Base-by-base conservation (phyloP, 106 monocot genomes). In the Allium fistulosum region DNA sequence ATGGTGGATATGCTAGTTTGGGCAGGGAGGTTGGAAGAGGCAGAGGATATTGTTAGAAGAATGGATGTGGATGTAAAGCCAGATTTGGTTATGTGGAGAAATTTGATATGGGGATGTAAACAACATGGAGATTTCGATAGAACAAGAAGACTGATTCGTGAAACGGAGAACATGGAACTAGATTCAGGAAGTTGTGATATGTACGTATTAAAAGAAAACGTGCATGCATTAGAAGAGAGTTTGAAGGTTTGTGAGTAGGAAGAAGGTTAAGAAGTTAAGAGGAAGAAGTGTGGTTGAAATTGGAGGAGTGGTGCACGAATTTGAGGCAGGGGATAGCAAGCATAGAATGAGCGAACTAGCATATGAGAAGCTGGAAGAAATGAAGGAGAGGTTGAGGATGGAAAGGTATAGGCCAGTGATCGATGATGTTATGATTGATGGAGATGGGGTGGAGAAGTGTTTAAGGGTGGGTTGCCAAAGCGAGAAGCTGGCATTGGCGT, bases 401-500 rank as follows among this genome's bases (percentile, higher is more conserved):
- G 75, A 80, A 69, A 82, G 80, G 9, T 67, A 80, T 59, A 46
- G 13, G 13, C 70, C 80, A 1, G 62, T 45, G 26, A 17, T 68
- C 4, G 64, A 74, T 46, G 83, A 87, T 61, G 77, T 87, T 0
- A 22, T 87, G 74, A 76, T 87, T 17, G 79, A 87, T 26, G 62
- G 77, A 60, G 85, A 79, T 52, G 87, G 75, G 45, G 69, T 77
- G 57, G 80, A 75, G 68, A 83, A 73, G 59, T 80, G 61, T 10
- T 61, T 9, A 1, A 78, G 83, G 26, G 71, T 83, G 58, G 62
- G 75, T 12, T 80, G 81, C 70, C 87, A 81, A 56, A 87, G 87
- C 22, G 80, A 83, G 75, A 83, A 80, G 67, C 75, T 87, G 5
- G 80, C 87, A 1, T 48, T 87, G 52, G 87, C 83, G 48, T 87